These are phyloP conservation scores for Fistulifera pelliculosa DNA, from an alignment of 108 stramenopile species.

Conservation along the genomic window DNA sequence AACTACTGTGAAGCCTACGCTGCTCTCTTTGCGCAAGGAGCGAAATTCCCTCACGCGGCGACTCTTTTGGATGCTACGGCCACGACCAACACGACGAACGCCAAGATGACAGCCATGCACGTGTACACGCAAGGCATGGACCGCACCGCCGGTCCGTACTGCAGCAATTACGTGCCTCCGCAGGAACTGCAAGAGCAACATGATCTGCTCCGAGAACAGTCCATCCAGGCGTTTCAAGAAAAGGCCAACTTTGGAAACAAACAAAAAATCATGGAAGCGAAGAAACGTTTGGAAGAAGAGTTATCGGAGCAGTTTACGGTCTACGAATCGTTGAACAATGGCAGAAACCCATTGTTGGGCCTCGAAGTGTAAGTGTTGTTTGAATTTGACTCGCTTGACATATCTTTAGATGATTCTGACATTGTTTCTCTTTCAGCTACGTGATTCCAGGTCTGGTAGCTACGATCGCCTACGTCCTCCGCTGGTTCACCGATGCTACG, in stretches of 20 bases:
- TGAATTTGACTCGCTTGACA: not conserved
- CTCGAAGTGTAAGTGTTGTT: conserved; percentile 77
- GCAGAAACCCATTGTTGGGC: conserved; percentile 83
- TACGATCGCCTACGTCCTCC: conserved; percentile 55
- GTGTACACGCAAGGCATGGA: conserved; percentile 87
- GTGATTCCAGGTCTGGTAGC: conserved; percentile 78
- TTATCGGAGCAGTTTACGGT: conserved; percentile 61
- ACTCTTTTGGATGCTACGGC: conserved; percentile 97
- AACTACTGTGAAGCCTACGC: conserved; percentile 91
- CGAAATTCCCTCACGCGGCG: conserved; percentile 89
- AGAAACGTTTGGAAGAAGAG: conserved; percentile 44
- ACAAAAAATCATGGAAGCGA: conserved; percentile 55
- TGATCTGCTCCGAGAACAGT: conserved; percentile 24
- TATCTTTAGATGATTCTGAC: too few species aligned
- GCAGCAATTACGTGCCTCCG: conserved; percentile 60
- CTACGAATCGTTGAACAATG: conserved; percentile 73
- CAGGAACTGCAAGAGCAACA: conserved; percentile 74
- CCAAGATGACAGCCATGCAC: conserved; percentile 59
- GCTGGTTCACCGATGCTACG: conserved; percentile 69
- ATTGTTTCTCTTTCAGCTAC: too few species aligned
- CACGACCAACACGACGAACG: conserved; percentile 90
- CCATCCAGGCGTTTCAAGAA: conserved; percentile 66
- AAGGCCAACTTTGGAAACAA: conserved; percentile 92
- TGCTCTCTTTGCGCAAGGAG: conserved; percentile 84
- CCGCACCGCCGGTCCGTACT: conserved; percentile 68